Base-by-base conservation (phyloP, 108 stramenopile genomes). In the Cyclotella choctawhatcheeana region DNA sequence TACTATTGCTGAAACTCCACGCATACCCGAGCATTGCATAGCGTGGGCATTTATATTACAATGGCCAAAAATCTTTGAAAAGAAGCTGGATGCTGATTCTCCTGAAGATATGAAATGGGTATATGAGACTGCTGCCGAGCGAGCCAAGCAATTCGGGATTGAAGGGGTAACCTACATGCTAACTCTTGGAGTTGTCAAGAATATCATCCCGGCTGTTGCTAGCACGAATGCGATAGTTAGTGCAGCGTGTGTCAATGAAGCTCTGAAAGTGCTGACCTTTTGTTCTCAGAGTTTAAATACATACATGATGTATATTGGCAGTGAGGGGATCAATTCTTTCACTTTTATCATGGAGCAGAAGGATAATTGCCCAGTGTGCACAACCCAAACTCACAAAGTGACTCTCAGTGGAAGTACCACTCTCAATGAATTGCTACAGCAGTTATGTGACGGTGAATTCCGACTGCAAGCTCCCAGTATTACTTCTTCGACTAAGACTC, bases 161-260 rank as follows among this genome's bases (percentile, higher is more conserved):
- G 73, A 61, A 20, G 93, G 93, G 30, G 93, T 94, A 32, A 95
- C 95, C 13, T 92, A 93, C 73, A 96, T 92, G 92, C 71, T 98
- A 24, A 96, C 96, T 43, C 94, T 98, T 88, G 98, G 99, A 21
- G 97, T 99, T 27, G 98, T 99, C 47, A 99, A 99, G 77, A 99
- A 99, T 80, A 99, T 99, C 54, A 99, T 99, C 64, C 98, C 98
- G 35, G 99, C 99, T 21, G 97, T 99, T 37, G 99, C 99, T 6
- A 94, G 95, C 53, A 99, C 98, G 44, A 99, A 99, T 84, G 99
- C 99, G 2, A 98, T 99, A 73, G 90, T 99, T 29, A 89, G 98
- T 44, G 94, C 96, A 14, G 93, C 89, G 7, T 98, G 98, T 73
- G 96, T 96, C 44, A 89, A 92, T 61, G 99, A 99, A 82, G 97